phyloP scores from a whole-genome alignment of 306 rosid species.

The Cotoneaster glaucophyllus region DNA sequence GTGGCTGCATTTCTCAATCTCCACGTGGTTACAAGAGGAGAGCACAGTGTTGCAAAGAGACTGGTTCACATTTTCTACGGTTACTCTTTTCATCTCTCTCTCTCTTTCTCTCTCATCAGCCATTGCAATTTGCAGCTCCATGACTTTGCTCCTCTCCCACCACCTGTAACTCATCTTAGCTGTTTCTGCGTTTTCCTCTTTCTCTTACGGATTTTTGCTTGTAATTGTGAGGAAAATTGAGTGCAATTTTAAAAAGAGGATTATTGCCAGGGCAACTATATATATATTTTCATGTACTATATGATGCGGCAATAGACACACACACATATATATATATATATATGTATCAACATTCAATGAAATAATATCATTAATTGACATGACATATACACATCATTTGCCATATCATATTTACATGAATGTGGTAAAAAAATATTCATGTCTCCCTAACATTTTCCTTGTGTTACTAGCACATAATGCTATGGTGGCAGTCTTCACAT shows the following conservation, averaged over 20 bases:
- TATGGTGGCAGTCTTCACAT: neutral
- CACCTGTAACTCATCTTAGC: neutral
- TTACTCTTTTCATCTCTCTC: neutral
- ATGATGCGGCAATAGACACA: neutral
- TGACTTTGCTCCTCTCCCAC: neutral
- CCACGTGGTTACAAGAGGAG: slow-evolving; percentile 26
- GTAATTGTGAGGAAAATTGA: neutral
- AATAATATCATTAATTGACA: neutral
- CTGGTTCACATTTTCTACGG: neutral
- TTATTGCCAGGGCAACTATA: neutral
- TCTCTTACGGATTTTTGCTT: neutral
- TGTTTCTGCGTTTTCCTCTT: neutral
- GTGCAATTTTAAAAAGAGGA: neutral
- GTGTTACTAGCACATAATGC: neutral
- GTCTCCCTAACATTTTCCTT: neutral
- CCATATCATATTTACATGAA: neutral
- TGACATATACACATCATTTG: too few species aligned
- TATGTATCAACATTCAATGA: neutral
- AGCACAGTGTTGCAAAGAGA: neutral
- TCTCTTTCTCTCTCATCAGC: neutral
- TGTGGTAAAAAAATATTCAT: neutral
- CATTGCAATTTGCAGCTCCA: neutral
- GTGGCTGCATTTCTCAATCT: neutral
- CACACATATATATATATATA: too few species aligned
- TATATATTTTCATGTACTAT: too few species aligned